Evolutionary conservation across 352 stramenopile genomes (phyloP).

Genomic region (Phytophthora chlamydospora): DNA sequence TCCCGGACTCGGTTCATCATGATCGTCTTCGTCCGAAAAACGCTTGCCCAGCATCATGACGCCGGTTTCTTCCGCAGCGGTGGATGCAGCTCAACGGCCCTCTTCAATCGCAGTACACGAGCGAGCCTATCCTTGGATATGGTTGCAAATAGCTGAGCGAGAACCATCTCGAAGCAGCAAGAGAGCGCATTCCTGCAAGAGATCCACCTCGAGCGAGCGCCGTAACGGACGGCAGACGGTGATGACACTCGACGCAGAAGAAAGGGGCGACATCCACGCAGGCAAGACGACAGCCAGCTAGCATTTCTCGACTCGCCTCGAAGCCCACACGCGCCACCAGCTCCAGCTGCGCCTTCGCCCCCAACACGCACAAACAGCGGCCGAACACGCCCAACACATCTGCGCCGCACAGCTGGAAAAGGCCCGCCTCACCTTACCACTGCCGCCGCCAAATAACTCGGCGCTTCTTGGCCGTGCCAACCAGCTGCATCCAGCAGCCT

Average conservation of each 20-base stretch:
- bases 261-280: not conserved
- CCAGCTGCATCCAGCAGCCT: slow-evolving; percentile 16
- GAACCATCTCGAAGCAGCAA: slow-evolving; percentile 6
- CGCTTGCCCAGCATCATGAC: not conserved
- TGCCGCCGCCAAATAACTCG: slow-evolving; percentile 13
- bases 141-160: not conserved
- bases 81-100: slow-evolving; percentile 24
- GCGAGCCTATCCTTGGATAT: no score
- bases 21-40: not conserved
- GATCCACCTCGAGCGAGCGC: not conserved
- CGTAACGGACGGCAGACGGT: slow-evolving; percentile 13
- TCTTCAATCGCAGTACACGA: not conserved
- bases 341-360: not conserved
- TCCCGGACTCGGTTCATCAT: not conserved
- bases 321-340: slow-evolving; percentile 1
- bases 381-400: slow-evolving; percentile 19
- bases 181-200: slow-evolving; percentile 1
- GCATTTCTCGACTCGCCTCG: slow-evolving; percentile 19
- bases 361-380: slow-evolving; percentile 16
- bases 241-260: slow-evolving; percentile 13
- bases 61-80: slow-evolving; percentile 8
- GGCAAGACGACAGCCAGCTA: not conserved
- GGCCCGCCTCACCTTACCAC: slow-evolving; percentile 1
- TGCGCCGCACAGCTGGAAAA: not conserved
- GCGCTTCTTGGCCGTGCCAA: slow-evolving; percentile 4